phyloP scores from a whole-genome alignment of 2,329 filamentous ascomycete genomes.

The Cercospora sojina region DNA sequence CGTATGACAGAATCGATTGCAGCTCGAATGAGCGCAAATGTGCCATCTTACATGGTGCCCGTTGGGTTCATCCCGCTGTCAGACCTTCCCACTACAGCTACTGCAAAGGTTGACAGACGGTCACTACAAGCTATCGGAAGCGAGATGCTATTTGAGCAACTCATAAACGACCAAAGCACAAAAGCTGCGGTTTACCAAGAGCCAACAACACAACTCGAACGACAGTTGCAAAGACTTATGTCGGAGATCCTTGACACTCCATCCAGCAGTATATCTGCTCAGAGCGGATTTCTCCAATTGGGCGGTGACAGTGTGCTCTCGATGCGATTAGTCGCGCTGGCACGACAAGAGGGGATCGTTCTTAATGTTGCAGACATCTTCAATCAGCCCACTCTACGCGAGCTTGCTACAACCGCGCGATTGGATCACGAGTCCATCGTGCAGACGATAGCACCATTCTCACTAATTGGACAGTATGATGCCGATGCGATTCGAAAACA shows the following conservation, averaged over 20 bases:
- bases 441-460: conserved; percentile 4
- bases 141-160: conserved; percentile 27
- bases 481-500: background rate
- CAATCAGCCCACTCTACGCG: conserved; percentile 19
- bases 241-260: background rate
- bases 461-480: background rate
- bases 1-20: background rate
- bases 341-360: conserved; percentile 38
- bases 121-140: conserved; percentile 49
- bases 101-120: conserved; percentile 67
- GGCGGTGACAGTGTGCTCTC: conserved; percentile 49
- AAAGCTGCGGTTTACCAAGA: background rate
- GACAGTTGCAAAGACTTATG: background rate
- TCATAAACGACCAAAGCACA: background rate
- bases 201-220: conserved; percentile 1
- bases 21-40: conserved; percentile 38
- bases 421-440: background rate
- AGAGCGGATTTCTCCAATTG: conserved; percentile 44
- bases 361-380: conserved; percentile 48
- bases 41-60: conserved; percentile 44
- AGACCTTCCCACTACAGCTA: conserved; percentile 64
- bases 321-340: conserved; percentile 46
- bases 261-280: conserved; percentile 34
- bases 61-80: conserved; percentile 67
- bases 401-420: background rate